Base-by-base conservation (phyloP, 2,329 filamentous ascomycete species). In the Ophiosphaerella herpotricha region DNA sequence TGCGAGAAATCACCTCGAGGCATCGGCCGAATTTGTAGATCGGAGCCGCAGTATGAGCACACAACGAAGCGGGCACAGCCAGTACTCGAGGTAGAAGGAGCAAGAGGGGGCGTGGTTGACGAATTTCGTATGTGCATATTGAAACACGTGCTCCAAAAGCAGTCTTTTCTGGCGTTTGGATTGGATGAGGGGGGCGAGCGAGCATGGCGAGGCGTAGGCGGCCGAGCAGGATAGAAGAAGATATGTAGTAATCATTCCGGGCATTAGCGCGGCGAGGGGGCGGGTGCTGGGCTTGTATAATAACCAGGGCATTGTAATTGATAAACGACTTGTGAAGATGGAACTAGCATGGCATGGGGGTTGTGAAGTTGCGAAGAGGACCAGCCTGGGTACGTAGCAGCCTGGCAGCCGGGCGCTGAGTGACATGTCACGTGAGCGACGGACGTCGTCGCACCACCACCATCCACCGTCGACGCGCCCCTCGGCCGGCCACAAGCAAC, bases 21-120 rank as follows among this genome's bases (percentile, higher is more conserved):
- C 70, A 3, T 60, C 63, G 9, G 72, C 70, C 7, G 72, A 74
- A 50, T 63, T 74, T 55, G 64, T 74, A 3, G 68, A 73, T 18
- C 60, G 70, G 26, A 70, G 66, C 50, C 61, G 58, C 21, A 72
- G 68, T 37, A 58, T 64, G 13, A 72, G 70, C 46, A 71, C 69
- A 13, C 62, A 66, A 31, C 56, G 57, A 26, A 71, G 67, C 39
- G 57, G 38, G 39, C 63, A 42, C 38, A 66, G 52, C 47, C 54
- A 50, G 31, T 54, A 46, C 39, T 54, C 48, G 18, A 45, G 33
- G 47, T 23, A 32, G 38, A 31, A 41, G 14, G 41, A 7, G 16
- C 12, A 39, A 3, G 23, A 13, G 18, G 26, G 31, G 16, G n/a
- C 51, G 46, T 43, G 39, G 35, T 36, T 56, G 26, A 66, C 63